Evolutionary conservation across 768 basidiomycete genomes (phyloP).

Genomic region (Rhodotorula graminis): DNA sequence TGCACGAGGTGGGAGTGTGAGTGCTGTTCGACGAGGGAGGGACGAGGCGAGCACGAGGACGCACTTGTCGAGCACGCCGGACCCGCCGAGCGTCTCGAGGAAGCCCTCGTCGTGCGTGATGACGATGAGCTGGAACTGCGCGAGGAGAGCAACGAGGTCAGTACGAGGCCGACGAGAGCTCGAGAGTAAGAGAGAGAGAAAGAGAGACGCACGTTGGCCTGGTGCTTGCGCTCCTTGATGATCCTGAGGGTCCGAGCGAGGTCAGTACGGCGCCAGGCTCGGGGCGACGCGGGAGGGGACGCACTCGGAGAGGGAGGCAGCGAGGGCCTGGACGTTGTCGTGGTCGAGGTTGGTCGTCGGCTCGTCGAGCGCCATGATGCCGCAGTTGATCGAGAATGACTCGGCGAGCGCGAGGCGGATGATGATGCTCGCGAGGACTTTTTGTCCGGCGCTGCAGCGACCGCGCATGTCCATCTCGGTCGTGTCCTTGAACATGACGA

Average conservation of each 20-base stretch:
- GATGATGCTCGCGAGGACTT: constrained; percentile 96
- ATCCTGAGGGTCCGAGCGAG: constrained; percentile 56
- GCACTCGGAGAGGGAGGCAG: constrained; percentile 83
- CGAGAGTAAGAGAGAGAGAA: too few species aligned
- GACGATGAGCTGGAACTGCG: constrained; percentile 75
- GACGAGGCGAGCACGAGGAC: neutral
- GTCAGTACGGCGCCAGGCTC: neutral
- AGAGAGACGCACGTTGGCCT: constrained; percentile 56
- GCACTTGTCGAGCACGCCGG: constrained; percentile 89
- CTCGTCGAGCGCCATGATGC: constrained; percentile 94
- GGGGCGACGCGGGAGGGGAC: constrained; percentile 45
- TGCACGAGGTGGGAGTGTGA: neutral
- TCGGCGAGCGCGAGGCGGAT: constrained; percentile 95
- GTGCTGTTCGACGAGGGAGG: too few species aligned
- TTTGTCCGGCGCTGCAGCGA: constrained; percentile 95
- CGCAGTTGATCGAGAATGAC: constrained; percentile 95
- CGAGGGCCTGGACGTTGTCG: constrained; percentile 92
- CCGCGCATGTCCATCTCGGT: constrained; percentile 99
- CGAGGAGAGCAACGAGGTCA: neutral
- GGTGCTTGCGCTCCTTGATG: constrained; percentile 82
- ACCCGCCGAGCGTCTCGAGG: constrained; percentile 79
- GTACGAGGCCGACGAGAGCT: neutral
- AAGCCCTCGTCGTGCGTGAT: constrained; percentile 98
- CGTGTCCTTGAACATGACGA: constrained; percentile 98
- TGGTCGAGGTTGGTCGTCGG: constrained; percentile 95